Evolutionary conservation across 345 rosid genomes (phyloP).

Genomic region (Salix exigua): DNA sequence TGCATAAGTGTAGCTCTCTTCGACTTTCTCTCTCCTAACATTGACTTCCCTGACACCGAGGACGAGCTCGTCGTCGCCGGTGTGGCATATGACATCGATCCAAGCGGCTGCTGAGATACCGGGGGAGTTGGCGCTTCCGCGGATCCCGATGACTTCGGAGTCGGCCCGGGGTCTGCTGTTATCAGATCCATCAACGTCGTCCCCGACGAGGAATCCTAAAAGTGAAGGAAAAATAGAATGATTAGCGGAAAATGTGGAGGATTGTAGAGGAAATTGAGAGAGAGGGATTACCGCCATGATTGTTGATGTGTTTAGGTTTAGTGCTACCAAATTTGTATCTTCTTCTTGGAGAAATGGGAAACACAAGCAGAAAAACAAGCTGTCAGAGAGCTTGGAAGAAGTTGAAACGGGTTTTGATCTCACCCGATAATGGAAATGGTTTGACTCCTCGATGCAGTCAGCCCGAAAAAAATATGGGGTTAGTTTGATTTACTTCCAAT

Average conservation of each 20-base stretch:
- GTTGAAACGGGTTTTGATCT: not conserved
- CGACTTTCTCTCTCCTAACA: constrained; percentile 74
- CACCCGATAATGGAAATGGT: not conserved
- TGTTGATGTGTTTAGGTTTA: not conserved
- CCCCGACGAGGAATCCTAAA: constrained; percentile 81
- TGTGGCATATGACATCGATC: constrained; percentile 7
- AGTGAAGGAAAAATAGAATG: not conserved
- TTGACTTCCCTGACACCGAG: constrained; percentile 25
- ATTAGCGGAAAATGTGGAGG: not conserved
- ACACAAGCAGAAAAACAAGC: too few species aligned
- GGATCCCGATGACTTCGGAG: constrained; percentile 32
- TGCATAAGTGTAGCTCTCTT: constrained; percentile 77
- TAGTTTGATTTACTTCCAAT: not conserved
- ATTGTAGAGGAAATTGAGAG: not conserved
- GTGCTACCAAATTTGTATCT: not conserved
- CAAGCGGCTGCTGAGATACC: constrained; percentile 18
- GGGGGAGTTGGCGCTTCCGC: constrained; percentile 34
- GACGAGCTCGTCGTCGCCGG: constrained; percentile 17
- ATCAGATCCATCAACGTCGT: constrained; percentile 97
- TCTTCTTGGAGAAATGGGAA: not conserved
- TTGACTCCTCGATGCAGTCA: not conserved
- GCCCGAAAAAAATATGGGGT: not conserved
- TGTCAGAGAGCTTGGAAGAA: not conserved
- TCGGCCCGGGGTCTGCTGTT: constrained; percentile 67
- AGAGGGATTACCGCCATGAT: not conserved